Base-by-base conservation (phyloP, 2,329 filamentous ascomycete species). In the Aureobasidium sp. region DNA sequence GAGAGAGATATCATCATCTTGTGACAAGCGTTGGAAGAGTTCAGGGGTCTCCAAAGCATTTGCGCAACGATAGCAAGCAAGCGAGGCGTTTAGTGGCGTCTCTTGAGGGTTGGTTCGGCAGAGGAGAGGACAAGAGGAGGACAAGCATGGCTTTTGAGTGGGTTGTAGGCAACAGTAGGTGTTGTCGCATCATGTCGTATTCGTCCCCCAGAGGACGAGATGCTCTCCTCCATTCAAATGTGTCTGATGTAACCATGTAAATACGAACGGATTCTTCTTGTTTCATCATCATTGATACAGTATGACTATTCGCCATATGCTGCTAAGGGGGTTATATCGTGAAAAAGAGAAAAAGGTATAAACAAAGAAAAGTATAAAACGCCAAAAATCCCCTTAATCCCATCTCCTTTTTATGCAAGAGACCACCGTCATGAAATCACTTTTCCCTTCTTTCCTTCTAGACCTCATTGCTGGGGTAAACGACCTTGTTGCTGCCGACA, bases 401-500 rank as follows among this genome's bases (percentile, higher is more conserved):
- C 2, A 6, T 8, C n/a, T 9, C 41, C 17, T 45, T 56, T 42
- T 57, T 45, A 37, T 47, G 6, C 39, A 44, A 34, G 22, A 8
- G 31, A 34, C 22, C 11, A 34, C 20, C 22, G 3, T 34, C 51
- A 41, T 29, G 45, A 20, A 34, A 56, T 1, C 9, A 3, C 15
- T 39, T 11, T 7, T 11, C n/a, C 4, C 14, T 14, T 12, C 27
- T 17, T 14, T 8, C 17, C 1, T 42, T 22, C 25, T 52, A 76
- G 41, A 73, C 65, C 67, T 79, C 76, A 67, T 84, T 84, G 63
- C 79, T 82, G 22, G 80, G 80, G 70, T 84, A 84, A 64, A 71
- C 68, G 6, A 83, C 81, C 70, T 77, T 75, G 51, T 71, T 71
- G 34, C 75, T 76, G 3, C 75, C 72, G 51, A 81, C 67, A 64